Evolutionary conservation across 2,329 filamentous ascomycete species (phyloP), one percentile per base, ranked within the genome.

Genomic region (Calonectria hongkongensis): DNA sequence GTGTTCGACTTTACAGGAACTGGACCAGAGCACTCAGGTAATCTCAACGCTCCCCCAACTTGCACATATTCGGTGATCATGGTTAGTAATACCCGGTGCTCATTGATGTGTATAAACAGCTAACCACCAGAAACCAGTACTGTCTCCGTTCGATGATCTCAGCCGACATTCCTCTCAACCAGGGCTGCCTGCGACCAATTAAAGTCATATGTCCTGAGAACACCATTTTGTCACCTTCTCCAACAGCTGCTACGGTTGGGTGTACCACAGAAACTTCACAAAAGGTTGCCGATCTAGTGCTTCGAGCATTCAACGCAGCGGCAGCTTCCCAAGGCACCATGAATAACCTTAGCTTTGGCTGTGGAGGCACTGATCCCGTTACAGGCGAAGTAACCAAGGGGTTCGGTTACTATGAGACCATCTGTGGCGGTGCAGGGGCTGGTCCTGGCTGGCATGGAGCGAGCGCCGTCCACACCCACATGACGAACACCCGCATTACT

Each of bases 271-370:
- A 82, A 15, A 84, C 83, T 0, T 83, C 82, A 2, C 83, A 84
- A 70, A 82, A 81, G n/a, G 77, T 84, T 2, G 79, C 82, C 7
- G 94, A 95, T 78, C 93, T 95, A 1, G 92, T 96, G 1, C 88
- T 96, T 54, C 93, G 92, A 76, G 93, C 93, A 1, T 95, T 95
- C 87, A 87, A 89, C 65, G 94, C 93, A 1, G 94, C 92, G 70
- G 93, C 94, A 1, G 94, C 94, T 2, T 92, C 88, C 0, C 94
- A 96, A 77, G 94, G 94, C n/a, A 93, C 94, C 79, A 93, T 92
- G 81, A 96, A 96, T 83, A 95, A 95, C 79, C 86, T 96, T 15
- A 95, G 93, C 0, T 96, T 96, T 78, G 94, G 94, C 66, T 94
- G 94, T 78, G 92, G 91, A 25, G 83, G 83, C 3, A 77, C 78